Base-by-base conservation (phyloP, 371 early-diverging fungal genomes). In the Mortierella polycephala region DNA sequence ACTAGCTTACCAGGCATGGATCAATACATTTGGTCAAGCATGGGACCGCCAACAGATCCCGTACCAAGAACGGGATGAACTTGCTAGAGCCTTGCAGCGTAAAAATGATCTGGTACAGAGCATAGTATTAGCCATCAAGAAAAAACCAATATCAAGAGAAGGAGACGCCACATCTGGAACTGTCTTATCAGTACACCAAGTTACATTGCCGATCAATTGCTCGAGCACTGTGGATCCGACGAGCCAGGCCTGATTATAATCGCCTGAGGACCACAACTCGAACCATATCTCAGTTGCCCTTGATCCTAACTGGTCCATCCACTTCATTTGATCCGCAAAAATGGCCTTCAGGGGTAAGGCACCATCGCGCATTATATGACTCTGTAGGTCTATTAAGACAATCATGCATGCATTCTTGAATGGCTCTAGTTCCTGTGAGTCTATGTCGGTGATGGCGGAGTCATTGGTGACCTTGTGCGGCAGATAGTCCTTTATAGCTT, bases 181-280 rank as follows among this genome's bases (percentile, higher is more conserved):
- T 23, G n/a, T 5, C 20, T 13, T 2, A 23, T 49, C 9, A 37
- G 13, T 9, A 5, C 0, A 51, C 16, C 14, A 10, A 57, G 69
- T 49, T 68, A 80, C 81, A 61, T 74, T 74, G 47, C 69, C 63
- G 14, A 80, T 20, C 41, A 74, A 39, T 23, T 74, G 81, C 60
- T 80, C 81, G 13, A 80, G 54, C 13, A 80, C 68, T 2, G 75
- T 80, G 0, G 74, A 67, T 41, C 81, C 81, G 2, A 80, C 60
- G 44, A 74, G 70, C 74, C 62, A 67, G 1, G 81, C 74, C 41
- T 64, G 64, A 46, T 70, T 56, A 30, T 53, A 63, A 5, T 55
- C 42, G 7, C 63, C 63, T 5, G 21, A 49, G 23, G 10, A 39
- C 45, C 52, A 67, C 47, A 74, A 5, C 3, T 70, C 53, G 40